Percentiles rank a stretch among this genome's conserved stretches.
Conservation (phyloP, 2,329 filamentous ascomycete genomes). For the Ascochyta pisi region DNA sequence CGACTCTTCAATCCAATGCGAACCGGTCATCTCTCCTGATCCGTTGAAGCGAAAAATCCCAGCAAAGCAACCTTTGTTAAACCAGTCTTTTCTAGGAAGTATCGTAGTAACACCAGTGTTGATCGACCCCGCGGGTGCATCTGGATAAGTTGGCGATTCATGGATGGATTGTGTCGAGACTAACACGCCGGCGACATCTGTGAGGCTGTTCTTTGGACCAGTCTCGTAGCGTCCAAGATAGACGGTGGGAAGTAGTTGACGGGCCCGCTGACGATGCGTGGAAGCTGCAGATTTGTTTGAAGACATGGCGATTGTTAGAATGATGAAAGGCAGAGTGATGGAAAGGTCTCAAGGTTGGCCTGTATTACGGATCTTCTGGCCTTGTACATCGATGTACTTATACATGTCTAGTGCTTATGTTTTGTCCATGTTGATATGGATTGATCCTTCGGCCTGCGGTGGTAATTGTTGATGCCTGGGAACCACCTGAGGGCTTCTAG, state of each 20-base stretch:
- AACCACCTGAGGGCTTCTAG: background rate
- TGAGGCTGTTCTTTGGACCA: slow-evolving; percentile 53
- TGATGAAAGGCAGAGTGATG: background rate
- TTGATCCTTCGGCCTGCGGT: background rate
- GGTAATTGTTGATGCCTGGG: background rate
- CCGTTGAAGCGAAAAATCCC: slow-evolving; percentile 68
- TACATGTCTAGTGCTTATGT: background rate
- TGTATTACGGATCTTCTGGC: background rate
- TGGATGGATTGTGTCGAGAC: slow-evolving; percentile 52
- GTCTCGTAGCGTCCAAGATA: slow-evolving; percentile 47
- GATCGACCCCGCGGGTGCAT: slow-evolving; percentile 38
- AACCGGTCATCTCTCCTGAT: slow-evolving; percentile 67
- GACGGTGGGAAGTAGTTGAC: slow-evolving; percentile 48
- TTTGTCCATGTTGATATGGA: background rate
- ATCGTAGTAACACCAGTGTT: slow-evolving; percentile 56
- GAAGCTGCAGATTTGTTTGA: background rate
- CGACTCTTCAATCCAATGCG: slow-evolving; percentile 68
- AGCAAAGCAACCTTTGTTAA: slow-evolving; percentile 51
- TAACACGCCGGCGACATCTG: slow-evolving; percentile 54
- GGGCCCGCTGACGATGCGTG: slow-evolving; percentile 43
- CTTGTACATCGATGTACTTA: background rate
- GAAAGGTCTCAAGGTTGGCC: background rate
- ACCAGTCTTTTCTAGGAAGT: slow-evolving; percentile 52
- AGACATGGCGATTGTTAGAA: slow-evolving; percentile 17
- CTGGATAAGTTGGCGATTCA: slow-evolving; percentile 35